phyloP scores from a whole-genome alignment of 1,284 basidiomycete genomes.

The Leccinum subrobustum region DNA sequence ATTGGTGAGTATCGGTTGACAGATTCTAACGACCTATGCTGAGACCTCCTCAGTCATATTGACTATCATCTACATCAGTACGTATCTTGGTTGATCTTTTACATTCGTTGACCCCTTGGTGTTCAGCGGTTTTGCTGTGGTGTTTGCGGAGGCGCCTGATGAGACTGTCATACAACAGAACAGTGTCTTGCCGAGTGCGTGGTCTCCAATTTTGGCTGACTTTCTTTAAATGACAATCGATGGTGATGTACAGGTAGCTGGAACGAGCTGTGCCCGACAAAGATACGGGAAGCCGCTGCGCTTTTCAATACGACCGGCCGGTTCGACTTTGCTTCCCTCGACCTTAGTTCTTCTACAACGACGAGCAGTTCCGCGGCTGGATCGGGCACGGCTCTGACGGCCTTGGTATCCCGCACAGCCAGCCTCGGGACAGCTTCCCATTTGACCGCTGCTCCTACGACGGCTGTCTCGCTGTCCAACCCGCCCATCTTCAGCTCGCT shows the following conservation, averaged over 20 bases:
- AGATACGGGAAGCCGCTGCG: slow-evolving; percentile 16
- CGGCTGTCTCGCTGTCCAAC: neutral
- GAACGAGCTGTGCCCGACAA: slow-evolving; percentile 20
- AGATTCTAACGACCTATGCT: neutral
- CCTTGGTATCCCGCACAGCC: neutral
- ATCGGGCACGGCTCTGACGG: neutral
- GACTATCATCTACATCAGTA: slow-evolving; percentile 31
- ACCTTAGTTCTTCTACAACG: slow-evolving; percentile 1
- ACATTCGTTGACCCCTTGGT: slow-evolving; percentile 4
- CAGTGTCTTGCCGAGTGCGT: slow-evolving; percentile 22
- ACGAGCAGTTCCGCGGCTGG: neutral
- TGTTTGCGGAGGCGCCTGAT: slow-evolving; percentile 27
- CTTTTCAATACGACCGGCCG: slow-evolving; percentile 18
- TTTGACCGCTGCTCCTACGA: neutral
- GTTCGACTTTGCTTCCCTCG: slow-evolving; percentile 18
- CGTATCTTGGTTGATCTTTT: neutral
- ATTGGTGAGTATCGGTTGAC: slow-evolving; percentile 25
- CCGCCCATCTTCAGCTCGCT: neutral
- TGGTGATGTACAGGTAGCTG: slow-evolving; percentile 14
- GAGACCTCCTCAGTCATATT: slow-evolving; percentile 26
- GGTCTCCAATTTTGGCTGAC: neutral
- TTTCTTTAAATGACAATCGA: neutral
- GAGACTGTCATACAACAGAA: slow-evolving; percentile 21
- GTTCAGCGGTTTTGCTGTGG: slow-evolving; percentile 18
- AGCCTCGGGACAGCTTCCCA: neutral